A percentile compares a stretch with the other conserved stretches of the same genome.
Conservation (phyloP, 1,139 yeast species). For the Magnusiomyces tetraspermus region DNA sequence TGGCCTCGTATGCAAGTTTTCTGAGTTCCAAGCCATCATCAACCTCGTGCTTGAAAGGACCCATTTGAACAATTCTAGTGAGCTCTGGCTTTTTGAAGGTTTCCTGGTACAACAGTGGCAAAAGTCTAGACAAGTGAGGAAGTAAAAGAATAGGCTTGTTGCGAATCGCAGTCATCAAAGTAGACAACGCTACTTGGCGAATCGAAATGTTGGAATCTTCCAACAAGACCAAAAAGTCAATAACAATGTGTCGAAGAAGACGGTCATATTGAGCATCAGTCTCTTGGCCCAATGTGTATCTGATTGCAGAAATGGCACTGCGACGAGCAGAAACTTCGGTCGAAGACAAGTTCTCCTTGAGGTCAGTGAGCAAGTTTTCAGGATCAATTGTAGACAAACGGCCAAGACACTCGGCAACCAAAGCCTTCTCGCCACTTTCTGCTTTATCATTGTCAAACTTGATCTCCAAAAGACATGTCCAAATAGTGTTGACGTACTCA, state of each 20-base stretch:
- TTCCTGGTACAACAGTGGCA: constrained; percentile 49
- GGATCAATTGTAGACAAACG: constrained; percentile 28
- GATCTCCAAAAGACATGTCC: constrained; percentile 23
- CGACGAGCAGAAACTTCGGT: constrained; percentile 22
- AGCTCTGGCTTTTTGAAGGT: constrained; percentile 48
- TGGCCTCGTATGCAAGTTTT: constrained; percentile 61
- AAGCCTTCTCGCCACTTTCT: constrained; percentile 28
- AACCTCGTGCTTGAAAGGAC: constrained; percentile 75
- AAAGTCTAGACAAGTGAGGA: constrained; percentile 41
- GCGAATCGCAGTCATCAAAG: constrained; percentile 53
- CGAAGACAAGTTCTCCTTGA: constrained; percentile 21
- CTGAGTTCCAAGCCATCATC: constrained; percentile 74
- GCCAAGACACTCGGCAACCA: constrained; percentile 35
- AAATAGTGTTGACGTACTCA: constrained; percentile 17
- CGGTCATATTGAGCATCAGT: constrained; percentile 25
- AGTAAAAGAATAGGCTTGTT: constrained; percentile 45
- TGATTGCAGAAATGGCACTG: constrained; percentile 32
- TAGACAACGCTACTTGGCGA: constrained; percentile 50
- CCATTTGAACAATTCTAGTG: constrained; percentile 66
- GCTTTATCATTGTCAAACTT: constrained; percentile 16
- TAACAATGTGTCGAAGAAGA: constrained; percentile 29
- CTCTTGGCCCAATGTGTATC: constrained; percentile 28
- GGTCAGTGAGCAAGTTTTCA: constrained; percentile 24
- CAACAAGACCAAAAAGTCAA: constrained; percentile 33
- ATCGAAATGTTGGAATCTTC: constrained; percentile 26